Base-by-base conservation (phyloP, 1,284 basidiomycete species). In the Somion occarium region DNA sequence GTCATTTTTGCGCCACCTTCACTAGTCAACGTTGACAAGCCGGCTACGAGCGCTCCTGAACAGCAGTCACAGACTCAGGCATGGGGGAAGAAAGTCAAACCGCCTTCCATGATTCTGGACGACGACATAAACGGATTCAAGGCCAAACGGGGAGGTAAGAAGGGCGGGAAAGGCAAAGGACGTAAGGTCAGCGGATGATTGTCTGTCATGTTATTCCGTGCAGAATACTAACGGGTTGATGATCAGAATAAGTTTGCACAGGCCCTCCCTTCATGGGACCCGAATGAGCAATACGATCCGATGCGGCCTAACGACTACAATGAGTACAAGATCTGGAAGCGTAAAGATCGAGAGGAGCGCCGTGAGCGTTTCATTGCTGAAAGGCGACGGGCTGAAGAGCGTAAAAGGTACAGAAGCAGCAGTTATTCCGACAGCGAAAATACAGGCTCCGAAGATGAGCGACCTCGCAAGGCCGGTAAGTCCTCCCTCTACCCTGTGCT, bases 71-170 rank as follows among this genome's bases (percentile, higher is more conserved):
- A 59, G 12, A 44, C 52, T 20, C 56, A 60, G 59, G 82, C 83
- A 59, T 91, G 88, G 89, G 85, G 85, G 26, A 88, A 87, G 70
- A 90, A 91, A 64, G 82, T 91, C 64, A 91, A 91, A 59, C 88
- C 89, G n/a, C 89, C 88, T 12, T 88, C 87, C 0, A 91, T 91
- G 88, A 72, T 91, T 20, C 76, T 91, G 9, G 88, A 91, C 56
- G 90, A 92, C 56, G 89, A 93, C 56, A 75, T 93, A 54, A 93
- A 93, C 53, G 91, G 91, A 0, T 93, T 88, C 68, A 84, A 81
- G 66, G 64, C 72, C 5, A 64, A 73, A 60, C 70, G 79, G 58
- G 73, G 73, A 56, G 75, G 71, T 58, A 68, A 74, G 60, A 80
- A 71, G 61, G 69, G 58, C 23, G 70, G 62, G 56, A 82, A 76